Conservation (phyloP, 352 stramenopile species). For the Phytopythium oedochilum region DNA sequence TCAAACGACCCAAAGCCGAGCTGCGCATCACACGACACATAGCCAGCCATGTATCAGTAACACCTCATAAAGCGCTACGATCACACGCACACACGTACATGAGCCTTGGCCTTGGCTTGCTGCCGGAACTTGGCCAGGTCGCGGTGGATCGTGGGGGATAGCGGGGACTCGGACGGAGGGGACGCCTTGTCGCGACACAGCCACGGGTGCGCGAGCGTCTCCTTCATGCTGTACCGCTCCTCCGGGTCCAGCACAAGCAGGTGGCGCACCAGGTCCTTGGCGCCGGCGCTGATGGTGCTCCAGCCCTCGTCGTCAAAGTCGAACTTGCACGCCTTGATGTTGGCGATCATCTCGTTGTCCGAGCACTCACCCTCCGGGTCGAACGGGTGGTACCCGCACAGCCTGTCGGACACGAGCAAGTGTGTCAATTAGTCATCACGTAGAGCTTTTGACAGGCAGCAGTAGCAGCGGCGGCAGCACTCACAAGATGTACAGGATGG, state of each 20-base stretch:
- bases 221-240: conserved; percentile 53
- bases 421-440: too few species aligned
- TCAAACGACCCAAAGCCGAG: too few species aligned
- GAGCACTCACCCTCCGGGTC: conserved; percentile 66
- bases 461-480: too few species aligned
- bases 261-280: conserved; percentile 73
- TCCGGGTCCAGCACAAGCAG: conserved; percentile 72
- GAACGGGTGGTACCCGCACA: conserved; percentile 86
- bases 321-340: conserved; percentile 74
- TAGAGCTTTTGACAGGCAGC: too few species aligned
- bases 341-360: conserved; percentile 81
- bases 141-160: conserved; percentile 67
- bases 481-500: too few species aligned
- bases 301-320: conserved; percentile 71
- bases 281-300: conserved; percentile 62
- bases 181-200: conserved; percentile 23
- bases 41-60: too few species aligned
- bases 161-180: conserved; percentile 23
- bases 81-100: not conserved
- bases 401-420: too few species aligned
- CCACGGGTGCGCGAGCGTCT: conserved; percentile 75
- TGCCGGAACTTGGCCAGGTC: conserved; percentile 62
- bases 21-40: too few species aligned
- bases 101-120: conserved; percentile 47
- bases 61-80: too few species aligned